Conservation (phyloP, 495 filamentous ascomycete species). For the Aspergillus affinis region DNA sequence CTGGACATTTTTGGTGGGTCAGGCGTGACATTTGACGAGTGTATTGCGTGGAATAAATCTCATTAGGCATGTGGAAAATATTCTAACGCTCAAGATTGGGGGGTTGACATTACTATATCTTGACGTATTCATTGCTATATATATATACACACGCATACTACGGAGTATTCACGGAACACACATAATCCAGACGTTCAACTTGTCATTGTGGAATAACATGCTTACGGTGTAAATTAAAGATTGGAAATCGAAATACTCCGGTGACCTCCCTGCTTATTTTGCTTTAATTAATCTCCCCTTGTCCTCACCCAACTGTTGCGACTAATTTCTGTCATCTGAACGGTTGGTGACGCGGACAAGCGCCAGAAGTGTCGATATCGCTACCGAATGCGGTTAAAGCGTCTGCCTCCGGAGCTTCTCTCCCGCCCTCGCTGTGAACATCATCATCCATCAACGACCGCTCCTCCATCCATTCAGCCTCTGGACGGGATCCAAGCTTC, state of each 20-base stretch:
- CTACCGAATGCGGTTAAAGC: conserved; percentile 38
- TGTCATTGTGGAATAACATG: not conserved
- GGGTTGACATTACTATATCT: too few relatives aligned
- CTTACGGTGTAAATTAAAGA: not conserved
- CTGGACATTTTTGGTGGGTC: conserved; percentile 92
- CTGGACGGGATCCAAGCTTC: conserved; percentile 2
- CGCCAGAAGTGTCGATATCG: not conserved
- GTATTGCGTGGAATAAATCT: conserved; percentile 77
- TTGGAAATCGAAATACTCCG: too few relatives aligned
- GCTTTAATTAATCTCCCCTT: too few relatives aligned
- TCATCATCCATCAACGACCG: conserved; percentile 12
- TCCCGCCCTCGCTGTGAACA: conserved; percentile 31
- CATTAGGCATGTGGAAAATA: conserved; percentile 25
- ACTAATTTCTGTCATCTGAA: not conserved
- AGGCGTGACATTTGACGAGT: conserved; percentile 82
- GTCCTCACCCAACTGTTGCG: too few relatives aligned
- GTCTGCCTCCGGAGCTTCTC: conserved; percentile 27
- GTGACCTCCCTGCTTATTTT: too few relatives aligned
- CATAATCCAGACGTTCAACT: not conserved
- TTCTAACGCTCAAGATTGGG: too few relatives aligned
- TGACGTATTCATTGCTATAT: not conserved
- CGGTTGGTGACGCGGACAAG: not conserved
- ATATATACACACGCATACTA: too few relatives aligned
- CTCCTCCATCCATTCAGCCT: conserved; percentile 3
- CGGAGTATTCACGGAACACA: not conserved